phyloP scores from a whole-genome alignment of 371 early-diverging fungal genomes.

The Saksenaea vasiformis region DNA sequence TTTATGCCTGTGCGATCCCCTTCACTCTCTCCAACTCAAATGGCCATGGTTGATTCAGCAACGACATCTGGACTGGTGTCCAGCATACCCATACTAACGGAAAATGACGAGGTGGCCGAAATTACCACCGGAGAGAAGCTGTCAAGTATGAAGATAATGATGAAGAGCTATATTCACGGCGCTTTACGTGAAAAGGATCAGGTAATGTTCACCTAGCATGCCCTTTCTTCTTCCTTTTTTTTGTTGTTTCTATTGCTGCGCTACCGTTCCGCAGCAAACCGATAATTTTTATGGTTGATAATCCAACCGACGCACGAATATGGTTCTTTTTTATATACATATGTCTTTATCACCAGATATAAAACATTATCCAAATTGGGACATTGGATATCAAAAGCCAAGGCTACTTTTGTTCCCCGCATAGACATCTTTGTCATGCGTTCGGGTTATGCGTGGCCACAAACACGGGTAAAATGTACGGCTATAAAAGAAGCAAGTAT shows the following conservation, averaged over 20 bases:
- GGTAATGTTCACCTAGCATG: slow-evolving; percentile 33
- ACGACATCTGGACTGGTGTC: not conserved
- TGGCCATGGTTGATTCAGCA: not conserved
- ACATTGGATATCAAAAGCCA: slow-evolving; percentile 13
- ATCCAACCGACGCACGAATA: not conserved
- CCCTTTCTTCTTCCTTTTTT: slow-evolving; percentile 6
- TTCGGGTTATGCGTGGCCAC: slow-evolving; percentile 39
- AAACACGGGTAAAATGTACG: slow-evolving; percentile 13
- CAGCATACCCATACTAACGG: slow-evolving; percentile 1
- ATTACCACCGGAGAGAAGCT: slow-evolving; percentile 36
- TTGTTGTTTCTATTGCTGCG: slow-evolving; percentile 9
- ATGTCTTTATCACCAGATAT: not conserved
- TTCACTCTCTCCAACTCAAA: not conserved
- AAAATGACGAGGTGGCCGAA: slow-evolving; percentile 30
- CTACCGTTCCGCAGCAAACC: not conserved
- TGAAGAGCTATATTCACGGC: slow-evolving; percentile 42
- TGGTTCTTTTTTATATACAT: not conserved
- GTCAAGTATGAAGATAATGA: slow-evolving; percentile 44
- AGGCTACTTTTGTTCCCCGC: slow-evolving; percentile 38
- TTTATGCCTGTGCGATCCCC: not conserved
- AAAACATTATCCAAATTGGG: not conserved
- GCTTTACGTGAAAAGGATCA: slow-evolving; percentile 48
- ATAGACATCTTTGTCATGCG: slow-evolving; percentile 16
- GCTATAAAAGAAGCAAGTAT: slow-evolving; percentile 2
- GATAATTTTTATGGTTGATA: not conserved